These are phyloP conservation scores for Leccinum broughii DNA, from an alignment of 768 basidiomycete species.

Conservation along the genomic window DNA sequence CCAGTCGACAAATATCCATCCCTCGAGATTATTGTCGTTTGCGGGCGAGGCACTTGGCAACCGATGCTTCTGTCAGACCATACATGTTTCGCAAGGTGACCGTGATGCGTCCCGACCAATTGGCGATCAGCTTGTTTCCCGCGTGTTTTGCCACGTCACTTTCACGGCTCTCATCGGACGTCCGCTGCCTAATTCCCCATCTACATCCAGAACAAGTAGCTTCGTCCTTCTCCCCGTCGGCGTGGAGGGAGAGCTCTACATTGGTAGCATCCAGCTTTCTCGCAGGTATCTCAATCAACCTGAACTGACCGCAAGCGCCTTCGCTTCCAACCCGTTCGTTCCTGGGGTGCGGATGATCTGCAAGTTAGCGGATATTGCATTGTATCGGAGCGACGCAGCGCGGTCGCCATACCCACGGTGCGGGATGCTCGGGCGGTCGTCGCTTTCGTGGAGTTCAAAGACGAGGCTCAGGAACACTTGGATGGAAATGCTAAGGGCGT, in stretches of 20 bases:
- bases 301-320: constrained; percentile 27
- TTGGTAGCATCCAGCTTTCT: constrained; percentile 20
- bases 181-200: constrained; percentile 32
- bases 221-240: constrained; percentile 29
- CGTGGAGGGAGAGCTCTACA: constrained; percentile 27
- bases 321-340: constrained; percentile 33
- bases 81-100: too few relatives aligned
- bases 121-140: too few relatives aligned
- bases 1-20: too few relatives aligned
- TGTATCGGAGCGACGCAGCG: constrained; percentile 25
- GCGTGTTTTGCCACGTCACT: too few relatives aligned
- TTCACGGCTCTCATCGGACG: constrained; percentile 21
- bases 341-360: constrained; percentile 29
- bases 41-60: too few relatives aligned
- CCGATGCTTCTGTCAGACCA: too few relatives aligned
- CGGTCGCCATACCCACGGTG: constrained; percentile 27
- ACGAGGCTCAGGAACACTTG: constrained; percentile 10
- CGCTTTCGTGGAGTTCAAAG: constrained; percentile 30
- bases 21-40: too few relatives aligned
- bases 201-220: constrained; percentile 31
- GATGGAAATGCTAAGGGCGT: constrained; percentile 9
- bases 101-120: too few relatives aligned
- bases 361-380: constrained; percentile 32
- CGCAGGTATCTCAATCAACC: constrained; percentile 25
- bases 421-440: constrained; percentile 32